phyloP scores from a whole-genome alignment of 768 basidiomycete genomes.

The Sporobolomyces phaffii region DNA sequence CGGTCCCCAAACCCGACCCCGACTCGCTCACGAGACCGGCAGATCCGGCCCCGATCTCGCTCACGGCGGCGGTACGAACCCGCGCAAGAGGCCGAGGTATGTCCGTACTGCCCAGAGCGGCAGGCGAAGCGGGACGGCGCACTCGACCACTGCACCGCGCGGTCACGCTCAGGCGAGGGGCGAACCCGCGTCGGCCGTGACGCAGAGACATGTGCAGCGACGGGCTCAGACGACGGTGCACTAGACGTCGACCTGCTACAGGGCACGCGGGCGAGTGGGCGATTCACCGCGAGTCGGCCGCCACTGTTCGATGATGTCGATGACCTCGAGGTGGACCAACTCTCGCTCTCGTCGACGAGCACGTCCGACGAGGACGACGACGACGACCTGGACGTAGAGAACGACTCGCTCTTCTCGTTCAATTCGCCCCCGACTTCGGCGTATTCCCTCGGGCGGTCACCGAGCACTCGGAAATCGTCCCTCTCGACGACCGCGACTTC shows the following conservation, averaged over 20 bases:
- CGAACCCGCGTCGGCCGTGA: not conserved
- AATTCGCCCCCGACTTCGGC: not conserved
- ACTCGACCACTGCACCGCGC: not conserved
- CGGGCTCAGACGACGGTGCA: not conserved
- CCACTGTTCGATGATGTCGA: conserved; percentile 11
- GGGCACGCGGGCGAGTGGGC: not conserved
- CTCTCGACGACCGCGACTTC: conserved; percentile 6
- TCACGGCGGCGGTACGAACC: not conserved
- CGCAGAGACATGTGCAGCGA: not conserved
- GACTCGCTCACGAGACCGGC: not conserved
- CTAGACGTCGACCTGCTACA: not conserved
- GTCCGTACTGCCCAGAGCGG: conserved; percentile 1
- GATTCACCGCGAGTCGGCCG: not conserved
- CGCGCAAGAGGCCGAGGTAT: not conserved
- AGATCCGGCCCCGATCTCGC: not conserved
- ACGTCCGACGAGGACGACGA: not conserved
- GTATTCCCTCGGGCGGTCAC: not conserved
- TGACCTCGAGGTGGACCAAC: not conserved
- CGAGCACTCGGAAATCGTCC: not conserved
- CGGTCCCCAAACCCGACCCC: not conserved
- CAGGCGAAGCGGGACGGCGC: not conserved
- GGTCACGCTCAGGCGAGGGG: not conserved
- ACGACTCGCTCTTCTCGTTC: not conserved
- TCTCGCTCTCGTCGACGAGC: not conserved
- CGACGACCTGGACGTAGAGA: not conserved